phyloP scores from a whole-genome alignment of 257 asterid genomes.

The Rhazya stricta region DNA sequence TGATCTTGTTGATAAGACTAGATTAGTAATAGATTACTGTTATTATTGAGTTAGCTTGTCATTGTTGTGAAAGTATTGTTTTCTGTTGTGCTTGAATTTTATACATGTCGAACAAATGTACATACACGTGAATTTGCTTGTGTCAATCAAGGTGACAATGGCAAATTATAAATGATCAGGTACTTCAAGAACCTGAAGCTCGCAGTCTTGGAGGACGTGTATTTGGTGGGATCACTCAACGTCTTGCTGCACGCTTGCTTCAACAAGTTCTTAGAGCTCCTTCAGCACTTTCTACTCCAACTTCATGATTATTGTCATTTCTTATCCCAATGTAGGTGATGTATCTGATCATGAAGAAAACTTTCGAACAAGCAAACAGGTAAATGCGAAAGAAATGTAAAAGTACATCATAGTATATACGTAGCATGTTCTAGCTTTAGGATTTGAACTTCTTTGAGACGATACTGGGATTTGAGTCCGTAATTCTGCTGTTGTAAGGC shows the following conservation, averaged over 20 bases:
- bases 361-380: background rate
- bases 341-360: background rate
- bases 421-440: too few species aligned
- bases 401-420: background rate
- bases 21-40: background rate
- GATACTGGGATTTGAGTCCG: background rate
- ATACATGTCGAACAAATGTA: background rate
- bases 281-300: slow-evolving; percentile 38
- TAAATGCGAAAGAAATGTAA: background rate
- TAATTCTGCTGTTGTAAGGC: background rate
- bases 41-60: background rate
- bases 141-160: slow-evolving; percentile 20
- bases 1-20: background rate
- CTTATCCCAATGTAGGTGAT: background rate
- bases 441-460: background rate
- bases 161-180: slow-evolving; percentile 37
- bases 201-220: slow-evolving; percentile 85
- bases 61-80: background rate
- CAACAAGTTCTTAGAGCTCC: slow-evolving; percentile 91
- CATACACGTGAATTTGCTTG: background rate
- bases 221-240: slow-evolving; percentile 90
- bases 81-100: background rate
- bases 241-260: slow-evolving; percentile 92
- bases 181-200: slow-evolving; percentile 91
- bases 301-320: slow-evolving; percentile 15